These are phyloP conservation scores for Oryza officinalis DNA, from an alignment of 176 grass and related monocot genomes.

Conservation along the genomic window DNA sequence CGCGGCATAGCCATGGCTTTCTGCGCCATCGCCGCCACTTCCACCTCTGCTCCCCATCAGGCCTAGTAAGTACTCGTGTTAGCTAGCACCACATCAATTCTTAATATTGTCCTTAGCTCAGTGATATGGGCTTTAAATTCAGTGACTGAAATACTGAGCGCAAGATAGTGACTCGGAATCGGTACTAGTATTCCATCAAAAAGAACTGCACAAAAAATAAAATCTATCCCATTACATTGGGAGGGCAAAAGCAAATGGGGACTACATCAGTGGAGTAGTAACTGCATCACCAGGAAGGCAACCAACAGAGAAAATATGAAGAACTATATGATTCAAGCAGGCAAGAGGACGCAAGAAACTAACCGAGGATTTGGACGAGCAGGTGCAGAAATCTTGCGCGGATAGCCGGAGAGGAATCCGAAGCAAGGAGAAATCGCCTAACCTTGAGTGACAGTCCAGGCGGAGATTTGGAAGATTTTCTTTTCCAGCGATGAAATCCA, in stretches of 20 bases:
- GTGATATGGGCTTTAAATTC: not conserved
- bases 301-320: not conserved
- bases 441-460: not conserved
- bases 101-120: not conserved
- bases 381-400: not conserved
- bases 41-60: slow-evolving; percentile 49
- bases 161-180: not conserved
- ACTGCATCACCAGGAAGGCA: not conserved
- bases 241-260: not conserved
- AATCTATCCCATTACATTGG: too few relatives aligned
- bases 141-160: too few relatives aligned
- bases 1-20: slow-evolving; percentile 51
- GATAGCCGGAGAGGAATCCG: not conserved
- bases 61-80: slow-evolving; percentile 32
- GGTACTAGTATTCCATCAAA: not conserved
- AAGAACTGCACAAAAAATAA: not conserved
- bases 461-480: slow-evolving; percentile 19
- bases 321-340: not conserved
- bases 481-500: not conserved
- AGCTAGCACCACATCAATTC: not conserved
- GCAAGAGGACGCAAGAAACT: not conserved
- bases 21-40: not conserved
- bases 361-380: not conserved
- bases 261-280: too few relatives aligned
- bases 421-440: not conserved